These are phyloP conservation scores for Flaveria brownii DNA, from an alignment of 129 eudicot species.

Conservation along the genomic window DNA sequence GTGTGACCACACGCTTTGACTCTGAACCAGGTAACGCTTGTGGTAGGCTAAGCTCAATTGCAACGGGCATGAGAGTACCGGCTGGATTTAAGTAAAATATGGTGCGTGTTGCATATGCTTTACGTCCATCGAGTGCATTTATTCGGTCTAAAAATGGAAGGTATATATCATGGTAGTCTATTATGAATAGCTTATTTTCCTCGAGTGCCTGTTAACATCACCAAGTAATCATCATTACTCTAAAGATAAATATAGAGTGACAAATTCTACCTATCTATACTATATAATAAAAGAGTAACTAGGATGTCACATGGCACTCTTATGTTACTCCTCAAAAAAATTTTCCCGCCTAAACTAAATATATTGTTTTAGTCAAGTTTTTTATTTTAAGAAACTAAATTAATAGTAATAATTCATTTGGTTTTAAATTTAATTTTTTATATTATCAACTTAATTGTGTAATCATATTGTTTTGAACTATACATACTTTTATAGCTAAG, in stretches of 20 bases:
- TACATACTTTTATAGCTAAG: too few species aligned
- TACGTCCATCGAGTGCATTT: constrained; percentile 93
- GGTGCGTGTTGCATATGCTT: constrained; percentile 89
- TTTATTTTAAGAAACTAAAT: too few species aligned
- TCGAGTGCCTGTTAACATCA: constrained; percentile 71
- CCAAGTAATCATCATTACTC: constrained; percentile 18
- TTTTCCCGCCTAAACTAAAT: too few species aligned
- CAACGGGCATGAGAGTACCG: constrained; percentile 89
- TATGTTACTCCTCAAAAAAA: too few species aligned
- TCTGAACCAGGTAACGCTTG: constrained; percentile 49
- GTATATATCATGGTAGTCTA: constrained; percentile 84
- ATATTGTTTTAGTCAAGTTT: too few species aligned
- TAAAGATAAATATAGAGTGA: neutral
- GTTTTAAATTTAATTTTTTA: too few species aligned
- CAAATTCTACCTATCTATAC: neutral
- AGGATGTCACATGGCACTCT: too few species aligned
- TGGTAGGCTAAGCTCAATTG: constrained; percentile 90
- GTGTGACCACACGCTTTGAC: constrained; percentile 78
- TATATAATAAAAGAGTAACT: too few species aligned
- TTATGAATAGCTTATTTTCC: constrained; percentile 64
- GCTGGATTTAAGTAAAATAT: constrained; percentile 62
- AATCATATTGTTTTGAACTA: too few species aligned
- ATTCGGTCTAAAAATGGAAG: constrained; percentile 82
- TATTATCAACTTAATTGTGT: too few species aligned
- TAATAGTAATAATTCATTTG: too few species aligned